These are phyloP conservation scores for Silene latifolia DNA, from an alignment of 148 eudicot species.

Conservation along the genomic window DNA sequence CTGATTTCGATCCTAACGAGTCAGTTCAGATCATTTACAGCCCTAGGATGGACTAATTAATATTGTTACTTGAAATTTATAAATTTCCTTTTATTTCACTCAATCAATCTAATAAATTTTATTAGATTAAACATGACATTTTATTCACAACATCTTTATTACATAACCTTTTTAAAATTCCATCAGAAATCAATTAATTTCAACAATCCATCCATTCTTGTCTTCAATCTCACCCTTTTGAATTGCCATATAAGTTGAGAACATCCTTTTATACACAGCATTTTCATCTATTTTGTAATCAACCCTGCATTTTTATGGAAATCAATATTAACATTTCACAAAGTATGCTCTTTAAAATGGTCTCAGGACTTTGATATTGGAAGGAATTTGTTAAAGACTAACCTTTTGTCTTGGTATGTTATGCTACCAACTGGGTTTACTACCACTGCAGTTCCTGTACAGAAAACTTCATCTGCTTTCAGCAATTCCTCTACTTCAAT, in stretches of 20 bases:
- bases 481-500: conserved; percentile 60
- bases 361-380: neutral
- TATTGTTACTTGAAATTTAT: too few species aligned
- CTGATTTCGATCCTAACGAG: too few species aligned
- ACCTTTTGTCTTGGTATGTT: conserved; percentile 63
- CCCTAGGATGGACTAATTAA: too few species aligned
- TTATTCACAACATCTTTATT: neutral
- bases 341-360: neutral
- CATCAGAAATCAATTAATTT: conserved; percentile 22
- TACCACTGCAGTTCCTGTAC: conserved; percentile 81
- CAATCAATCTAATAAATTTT: neutral
- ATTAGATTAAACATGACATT: neutral
- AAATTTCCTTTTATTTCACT: too few species aligned
- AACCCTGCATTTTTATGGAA: conserved; percentile 33
- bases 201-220: conserved; percentile 63
- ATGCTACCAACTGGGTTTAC: conserved; percentile 67
- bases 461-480: conserved; percentile 76
- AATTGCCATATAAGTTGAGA: conserved; percentile 39
- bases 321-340: neutral
- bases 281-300: conserved; percentile 37
- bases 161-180: neutral
- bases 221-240: conserved; percentile 58
- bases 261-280: conserved; percentile 32
- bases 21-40: too few species aligned
- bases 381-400: neutral